Evolutionary conservation across 345 rosid genomes (phyloP), one percentile per base, ranked within the genome.

Genomic region (Abelmoschus esculentus): DNA sequence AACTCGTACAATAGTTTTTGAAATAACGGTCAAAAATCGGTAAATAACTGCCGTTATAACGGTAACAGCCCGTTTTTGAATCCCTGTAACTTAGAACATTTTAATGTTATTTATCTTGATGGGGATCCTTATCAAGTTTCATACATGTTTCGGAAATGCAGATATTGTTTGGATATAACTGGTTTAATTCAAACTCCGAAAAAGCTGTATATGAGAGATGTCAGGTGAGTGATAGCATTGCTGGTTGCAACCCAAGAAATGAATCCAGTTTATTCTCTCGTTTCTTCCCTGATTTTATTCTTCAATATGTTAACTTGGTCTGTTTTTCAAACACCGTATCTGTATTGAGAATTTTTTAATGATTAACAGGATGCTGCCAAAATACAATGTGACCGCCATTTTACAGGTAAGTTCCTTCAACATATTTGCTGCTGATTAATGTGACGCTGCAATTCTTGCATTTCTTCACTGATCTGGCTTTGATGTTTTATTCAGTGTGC

Each of bases 321-420:
- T 58, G 63, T 31, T 61, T 36, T 69, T 34, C 12, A 11, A 12
- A 14, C 14, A 6, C 61, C 10, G 14, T 55, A n/a, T 31, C 61
- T 13, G 14, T 55, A n/a, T 22, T 77, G 34, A 67, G 54, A 54
- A 5, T 55, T 65, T n/a, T 42, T 72, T 63, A 14, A 50, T 61
- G 11, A 72, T 57, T 61, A 2, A 77, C 88, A 93, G 96, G 87
- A 73, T 55, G 80, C 92, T 95, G 56, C 96, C 96, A 6, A 89
- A 89, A 78, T 91, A 87, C 75, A 83, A 69, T 46, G 86, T 91
- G 34, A 76, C 90, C 40, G 97, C 96, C 68, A 87, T 90, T 75
- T 81, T 93, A 66, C 99, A 91, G 97, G 98, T 89, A 62, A 61
- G 18, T 28, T 47, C 9, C 44, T 1, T 52, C 28, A 55, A 9